phyloP scores from a whole-genome alignment of 2,329 filamentous ascomycete genomes.

The Diaporthe vaccinii region DNA sequence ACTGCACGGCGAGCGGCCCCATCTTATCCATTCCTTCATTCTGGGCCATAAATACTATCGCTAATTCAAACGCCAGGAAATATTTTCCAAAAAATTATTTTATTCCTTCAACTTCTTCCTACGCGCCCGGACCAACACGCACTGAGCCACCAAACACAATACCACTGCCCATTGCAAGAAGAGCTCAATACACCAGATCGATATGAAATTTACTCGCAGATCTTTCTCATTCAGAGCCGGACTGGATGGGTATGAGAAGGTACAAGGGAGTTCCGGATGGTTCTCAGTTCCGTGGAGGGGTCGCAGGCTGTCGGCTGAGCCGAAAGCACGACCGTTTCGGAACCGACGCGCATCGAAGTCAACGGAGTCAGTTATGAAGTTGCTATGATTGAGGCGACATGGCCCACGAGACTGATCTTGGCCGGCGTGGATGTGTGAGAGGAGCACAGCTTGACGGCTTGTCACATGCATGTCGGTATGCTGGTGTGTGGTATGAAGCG shows the following conservation, averaged over 20 bases:
- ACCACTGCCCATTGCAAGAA: not conserved
- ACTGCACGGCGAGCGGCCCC: not conserved
- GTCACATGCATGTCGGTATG: not conserved
- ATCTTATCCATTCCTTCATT: not conserved
- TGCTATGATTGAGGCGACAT: not conserved
- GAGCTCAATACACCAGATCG: not conserved
- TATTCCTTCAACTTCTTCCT: not conserved
- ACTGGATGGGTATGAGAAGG: not conserved
- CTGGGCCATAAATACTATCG: not conserved
- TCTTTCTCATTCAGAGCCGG: constrained; percentile 21
- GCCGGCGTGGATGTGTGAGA: not conserved
- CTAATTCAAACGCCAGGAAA: not conserved
- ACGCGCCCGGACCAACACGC: not conserved
- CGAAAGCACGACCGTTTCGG: not conserved
- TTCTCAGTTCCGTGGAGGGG: constrained; percentile 13
- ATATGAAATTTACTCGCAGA: constrained; percentile 1
- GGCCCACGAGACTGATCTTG: not conserved
- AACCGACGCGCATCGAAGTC: not conserved
- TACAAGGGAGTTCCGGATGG: constrained; percentile 16
- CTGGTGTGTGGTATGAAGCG: not conserved
- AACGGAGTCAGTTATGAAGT: not conserved
- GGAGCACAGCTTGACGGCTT: not conserved
- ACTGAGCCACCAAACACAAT: not conserved
- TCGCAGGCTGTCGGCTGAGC: not conserved
- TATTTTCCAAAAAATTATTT: accelerated